These are phyloP conservation scores for Synchytrium microbalum DNA, from an alignment of 371 early-diverging fungal species.

Conservation along the genomic window DNA sequence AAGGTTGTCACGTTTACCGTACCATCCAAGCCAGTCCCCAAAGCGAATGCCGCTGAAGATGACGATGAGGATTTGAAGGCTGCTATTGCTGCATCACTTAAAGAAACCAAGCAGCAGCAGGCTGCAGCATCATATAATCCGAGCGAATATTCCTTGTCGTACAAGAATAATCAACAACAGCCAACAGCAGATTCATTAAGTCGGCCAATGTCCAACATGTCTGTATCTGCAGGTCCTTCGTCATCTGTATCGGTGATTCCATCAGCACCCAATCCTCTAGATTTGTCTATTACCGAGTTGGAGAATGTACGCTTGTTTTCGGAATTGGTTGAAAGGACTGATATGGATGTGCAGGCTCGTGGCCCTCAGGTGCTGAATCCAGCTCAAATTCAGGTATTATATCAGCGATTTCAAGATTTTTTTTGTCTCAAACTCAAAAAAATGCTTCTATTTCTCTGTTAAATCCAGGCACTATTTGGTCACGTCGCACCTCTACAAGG, in stretches of 20 bases:
- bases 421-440: not conserved
- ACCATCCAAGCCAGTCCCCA: slow-evolving; percentile 10
- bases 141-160: not conserved
- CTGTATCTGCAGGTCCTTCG: not conserved
- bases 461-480: slow-evolving; percentile 44
- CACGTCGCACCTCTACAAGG: slow-evolving; percentile 65
- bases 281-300: slow-evolving; percentile 51
- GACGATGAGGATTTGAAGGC: slow-evolving; percentile 83
- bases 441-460: not conserved
- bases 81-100: slow-evolving; percentile 87
- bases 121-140: slow-evolving; percentile 5
- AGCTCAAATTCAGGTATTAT: slow-evolving; percentile 25
- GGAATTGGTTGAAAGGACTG: slow-evolving; percentile 49
- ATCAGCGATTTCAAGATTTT: not conserved
- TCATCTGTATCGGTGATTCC: not conserved
- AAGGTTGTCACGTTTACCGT: not conserved
- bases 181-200: slow-evolving; percentile 5
- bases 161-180: slow-evolving; percentile 1
- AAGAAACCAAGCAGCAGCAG: slow-evolving; percentile 39
- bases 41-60: slow-evolving; percentile 41
- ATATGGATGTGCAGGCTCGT: slow-evolving; percentile 27
- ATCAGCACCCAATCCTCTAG: slow-evolving; percentile 20
- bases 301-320: slow-evolving; percentile 65
- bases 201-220: slow-evolving; percentile 1
- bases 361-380: slow-evolving; percentile 23